A percentile compares a stretch with the other conserved stretches of the same genome.
Conservation (phyloP, 257 asterid genomes). For the Solanum chilense region DNA sequence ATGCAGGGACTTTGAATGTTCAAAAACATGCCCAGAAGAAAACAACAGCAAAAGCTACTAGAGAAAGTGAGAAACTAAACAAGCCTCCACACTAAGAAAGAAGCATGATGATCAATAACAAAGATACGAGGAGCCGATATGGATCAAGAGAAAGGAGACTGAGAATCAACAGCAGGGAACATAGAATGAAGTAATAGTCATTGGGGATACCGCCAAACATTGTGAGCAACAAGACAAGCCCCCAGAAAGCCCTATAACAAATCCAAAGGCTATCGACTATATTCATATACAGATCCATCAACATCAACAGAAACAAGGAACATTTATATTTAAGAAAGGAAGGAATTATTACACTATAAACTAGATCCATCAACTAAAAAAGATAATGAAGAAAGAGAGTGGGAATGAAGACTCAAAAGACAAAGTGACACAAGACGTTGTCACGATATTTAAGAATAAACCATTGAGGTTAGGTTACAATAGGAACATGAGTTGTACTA, state of each 20-base stretch:
- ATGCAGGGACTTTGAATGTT: background rate
- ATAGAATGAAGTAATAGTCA: background rate
- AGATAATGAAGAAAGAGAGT: background rate
- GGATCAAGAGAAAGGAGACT: background rate
- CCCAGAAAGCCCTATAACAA: background rate
- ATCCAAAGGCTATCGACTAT: background rate
- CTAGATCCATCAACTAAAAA: background rate
- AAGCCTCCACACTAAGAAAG: background rate
- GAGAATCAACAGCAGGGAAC: background rate
- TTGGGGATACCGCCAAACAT: background rate
- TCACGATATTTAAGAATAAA: background rate
- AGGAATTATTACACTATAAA: background rate
- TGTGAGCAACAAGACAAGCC: background rate
- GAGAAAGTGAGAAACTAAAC: background rate
- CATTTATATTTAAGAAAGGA: background rate
- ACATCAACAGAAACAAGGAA: background rate
- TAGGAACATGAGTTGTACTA: background rate
- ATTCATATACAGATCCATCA: background rate
- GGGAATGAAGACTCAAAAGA: background rate
- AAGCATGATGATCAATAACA: background rate
- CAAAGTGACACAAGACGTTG: background rate
- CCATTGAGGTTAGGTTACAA: background rate
- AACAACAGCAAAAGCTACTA: background rate
- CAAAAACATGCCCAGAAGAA: background rate
- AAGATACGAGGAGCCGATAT: background rate